Conservation (phyloP, 257 asterid species). For the Oldenlandia corymbosa region DNA sequence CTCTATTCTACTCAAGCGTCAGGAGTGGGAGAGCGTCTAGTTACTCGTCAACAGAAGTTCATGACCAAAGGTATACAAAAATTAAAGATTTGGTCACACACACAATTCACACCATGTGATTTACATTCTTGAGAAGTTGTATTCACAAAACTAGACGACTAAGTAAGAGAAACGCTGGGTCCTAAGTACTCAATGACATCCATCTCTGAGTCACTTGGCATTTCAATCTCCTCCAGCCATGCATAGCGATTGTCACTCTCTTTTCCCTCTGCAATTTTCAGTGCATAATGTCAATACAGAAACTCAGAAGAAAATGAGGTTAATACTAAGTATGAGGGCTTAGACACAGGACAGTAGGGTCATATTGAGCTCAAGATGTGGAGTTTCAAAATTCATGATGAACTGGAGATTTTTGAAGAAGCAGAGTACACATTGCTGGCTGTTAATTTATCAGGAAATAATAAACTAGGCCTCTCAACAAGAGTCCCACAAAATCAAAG, state of each 20-base stretch:
- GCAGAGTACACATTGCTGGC: neutral
- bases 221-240: constrained; percentile 62
- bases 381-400: neutral
- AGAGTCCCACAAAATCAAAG: neutral
- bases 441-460: neutral
- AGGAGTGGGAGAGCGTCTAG: too few relatives aligned
- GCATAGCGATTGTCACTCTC: constrained; percentile 32
- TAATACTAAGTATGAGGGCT: too few relatives aligned
- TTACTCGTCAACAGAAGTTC: too few relatives aligned
- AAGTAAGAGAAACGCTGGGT: constrained; percentile 36
- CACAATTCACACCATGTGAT: too few relatives aligned
- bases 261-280: constrained; percentile 26
- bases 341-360: too few relatives aligned
- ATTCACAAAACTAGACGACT: neutral
- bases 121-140: neutral
- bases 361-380: neutral
- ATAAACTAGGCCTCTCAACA: too few relatives aligned
- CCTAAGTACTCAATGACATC: constrained; percentile 65
- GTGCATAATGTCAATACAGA: constrained; percentile 5
- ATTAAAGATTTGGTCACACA: too few relatives aligned
- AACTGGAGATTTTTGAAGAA: too few relatives aligned
- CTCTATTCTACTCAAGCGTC: too few relatives aligned
- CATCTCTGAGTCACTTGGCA: constrained; percentile 69
- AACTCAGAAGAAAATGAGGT: neutral
- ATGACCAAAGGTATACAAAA: too few relatives aligned